Conservation (phyloP, 139 green algal species). For the Closterium sp. region DNA sequence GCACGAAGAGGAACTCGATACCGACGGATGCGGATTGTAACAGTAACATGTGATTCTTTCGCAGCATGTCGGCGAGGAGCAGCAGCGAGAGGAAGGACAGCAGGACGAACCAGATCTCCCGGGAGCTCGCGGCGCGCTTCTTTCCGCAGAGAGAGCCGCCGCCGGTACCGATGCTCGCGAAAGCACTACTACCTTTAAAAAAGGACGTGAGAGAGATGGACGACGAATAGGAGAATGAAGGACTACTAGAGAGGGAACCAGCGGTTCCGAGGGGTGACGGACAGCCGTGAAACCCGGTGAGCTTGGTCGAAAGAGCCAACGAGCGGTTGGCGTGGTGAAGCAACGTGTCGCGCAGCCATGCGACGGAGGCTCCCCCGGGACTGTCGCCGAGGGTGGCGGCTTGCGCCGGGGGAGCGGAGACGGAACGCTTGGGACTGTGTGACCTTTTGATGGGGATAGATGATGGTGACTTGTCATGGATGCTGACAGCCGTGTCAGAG, state of each 20-base stretch:
- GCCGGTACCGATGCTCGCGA: neutral
- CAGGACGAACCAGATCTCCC: neutral
- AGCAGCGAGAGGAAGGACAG: neutral
- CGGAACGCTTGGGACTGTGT: neutral
- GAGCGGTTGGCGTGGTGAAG: neutral
- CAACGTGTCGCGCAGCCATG: neutral
- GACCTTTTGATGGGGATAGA: neutral
- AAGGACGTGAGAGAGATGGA: neutral
- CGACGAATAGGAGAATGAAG: neutral
- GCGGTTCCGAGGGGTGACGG: neutral
- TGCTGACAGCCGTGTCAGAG: neutral
- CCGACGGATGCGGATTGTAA: neutral
- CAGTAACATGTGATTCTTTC: neutral
- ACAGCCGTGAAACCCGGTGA: neutral
- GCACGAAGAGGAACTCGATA: neutral
- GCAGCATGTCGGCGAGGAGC: neutral
- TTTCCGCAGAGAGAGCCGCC: neutral
- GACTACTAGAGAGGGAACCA: neutral
- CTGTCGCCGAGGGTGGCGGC: neutral
- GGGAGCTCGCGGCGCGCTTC: neutral
- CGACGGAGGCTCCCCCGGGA: neutral
- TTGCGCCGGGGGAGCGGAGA: neutral
- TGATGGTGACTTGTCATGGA: neutral
- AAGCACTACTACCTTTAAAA: neutral
- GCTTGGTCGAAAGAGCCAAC: neutral